Conservation (phyloP, 2,329 filamentous ascomycete genomes). For the Pestalotiopsis sp. region DNA sequence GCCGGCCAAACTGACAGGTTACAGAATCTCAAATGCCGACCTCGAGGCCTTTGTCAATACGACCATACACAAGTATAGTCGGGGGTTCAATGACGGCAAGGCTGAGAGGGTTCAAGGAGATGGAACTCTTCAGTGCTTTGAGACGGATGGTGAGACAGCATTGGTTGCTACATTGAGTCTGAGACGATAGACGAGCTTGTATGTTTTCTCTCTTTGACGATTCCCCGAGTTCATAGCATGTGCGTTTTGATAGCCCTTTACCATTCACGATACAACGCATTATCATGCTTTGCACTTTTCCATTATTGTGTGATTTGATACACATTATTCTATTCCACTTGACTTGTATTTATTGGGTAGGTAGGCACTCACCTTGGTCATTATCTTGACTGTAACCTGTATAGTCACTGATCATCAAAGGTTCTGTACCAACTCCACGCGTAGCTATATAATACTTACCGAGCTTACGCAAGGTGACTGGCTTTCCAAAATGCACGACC, state of each 20-base stretch:
- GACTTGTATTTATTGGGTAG: no score
- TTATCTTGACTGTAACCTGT: no score
- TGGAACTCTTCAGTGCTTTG: background rate
- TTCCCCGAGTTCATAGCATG: background rate
- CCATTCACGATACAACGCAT: background rate
- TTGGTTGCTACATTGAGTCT: background rate
- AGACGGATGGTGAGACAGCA: background rate
- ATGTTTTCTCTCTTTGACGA: background rate
- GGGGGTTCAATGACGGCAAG: background rate
- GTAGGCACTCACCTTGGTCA: no score
- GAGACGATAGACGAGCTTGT: background rate
- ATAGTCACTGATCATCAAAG: no score
- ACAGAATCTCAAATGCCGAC: background rate
- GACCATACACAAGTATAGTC: background rate
- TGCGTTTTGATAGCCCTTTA: background rate
- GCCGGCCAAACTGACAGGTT: background rate
- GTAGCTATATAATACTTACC: background rate
- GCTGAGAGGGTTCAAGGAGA: background rate
- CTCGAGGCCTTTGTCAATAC: background rate
- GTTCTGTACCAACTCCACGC: background rate
- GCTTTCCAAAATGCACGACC: background rate
- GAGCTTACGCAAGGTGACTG: background rate
- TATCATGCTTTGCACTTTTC: background rate
- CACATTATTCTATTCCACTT: no score
- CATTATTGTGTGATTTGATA: no score